phyloP scores from a whole-genome alignment of 441 rosid species.

The Theobroma grandiflorum region DNA sequence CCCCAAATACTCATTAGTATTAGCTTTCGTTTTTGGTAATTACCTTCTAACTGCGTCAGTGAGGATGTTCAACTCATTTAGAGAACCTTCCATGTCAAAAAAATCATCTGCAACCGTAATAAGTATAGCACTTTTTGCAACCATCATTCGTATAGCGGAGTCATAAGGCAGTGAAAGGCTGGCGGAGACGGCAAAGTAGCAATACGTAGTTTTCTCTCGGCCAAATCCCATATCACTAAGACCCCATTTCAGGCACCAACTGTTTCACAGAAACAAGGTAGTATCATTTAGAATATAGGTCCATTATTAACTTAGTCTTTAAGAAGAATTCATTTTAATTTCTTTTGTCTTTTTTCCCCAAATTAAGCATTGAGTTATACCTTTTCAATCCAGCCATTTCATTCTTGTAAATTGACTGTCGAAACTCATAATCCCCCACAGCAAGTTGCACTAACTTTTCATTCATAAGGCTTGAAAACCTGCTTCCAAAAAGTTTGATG shows the following conservation, averaged over 20 bases:
- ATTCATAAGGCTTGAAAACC: slow-evolving; percentile 42
- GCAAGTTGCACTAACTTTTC: slow-evolving; percentile 54
- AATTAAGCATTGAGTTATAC: slow-evolving; percentile 33
- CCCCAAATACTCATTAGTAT: background rate
- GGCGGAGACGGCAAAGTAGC: slow-evolving; percentile 62
- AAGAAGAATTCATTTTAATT: background rate
- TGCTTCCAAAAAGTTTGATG: slow-evolving; percentile 13
- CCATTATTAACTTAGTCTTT: background rate
- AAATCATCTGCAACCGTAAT: slow-evolving; percentile 79
- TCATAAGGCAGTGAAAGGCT: slow-evolving; percentile 47
- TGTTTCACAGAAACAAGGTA: slow-evolving; percentile 25
- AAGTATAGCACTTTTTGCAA: slow-evolving; percentile 56
- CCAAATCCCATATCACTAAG: slow-evolving; percentile 71
- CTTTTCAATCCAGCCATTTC: slow-evolving; percentile 59
- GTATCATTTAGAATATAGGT: background rate
- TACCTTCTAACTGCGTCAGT: slow-evolving; percentile 60
- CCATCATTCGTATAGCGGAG: slow-evolving; percentile 39
- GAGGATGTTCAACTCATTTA: slow-evolving; percentile 53
- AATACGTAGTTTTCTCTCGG: slow-evolving; percentile 64
- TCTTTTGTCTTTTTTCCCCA: background rate
- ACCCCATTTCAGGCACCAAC: slow-evolving; percentile 62
- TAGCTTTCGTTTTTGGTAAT: background rate
- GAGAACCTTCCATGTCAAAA: slow-evolving; percentile 61
- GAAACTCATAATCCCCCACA: slow-evolving; percentile 39
- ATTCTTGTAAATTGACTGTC: slow-evolving; percentile 50